Percentiles rank a stretch among this genome's conserved stretches.
Evolutionary conservation across 2,329 filamentous ascomycete genomes (phyloP).

Genomic region (Trichoderma aggressivum): DNA sequence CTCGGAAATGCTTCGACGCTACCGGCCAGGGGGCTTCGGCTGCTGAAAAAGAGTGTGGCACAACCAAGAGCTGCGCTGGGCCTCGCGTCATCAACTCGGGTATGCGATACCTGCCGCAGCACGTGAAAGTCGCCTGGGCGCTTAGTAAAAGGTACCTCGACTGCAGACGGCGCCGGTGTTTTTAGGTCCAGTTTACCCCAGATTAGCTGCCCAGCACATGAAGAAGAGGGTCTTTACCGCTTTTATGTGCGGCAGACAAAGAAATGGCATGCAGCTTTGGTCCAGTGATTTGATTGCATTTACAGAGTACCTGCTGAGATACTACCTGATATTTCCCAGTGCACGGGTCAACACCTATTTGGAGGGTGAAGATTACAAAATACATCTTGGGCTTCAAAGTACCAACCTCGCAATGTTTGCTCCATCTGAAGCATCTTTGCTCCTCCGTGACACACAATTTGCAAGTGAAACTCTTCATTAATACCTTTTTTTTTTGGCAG

Average conservation of each 20-base stretch:
- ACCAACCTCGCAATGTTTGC: background rate
- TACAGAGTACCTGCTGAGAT: background rate
- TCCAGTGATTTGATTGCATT: background rate
- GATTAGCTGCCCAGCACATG: background rate
- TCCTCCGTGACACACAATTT: background rate
- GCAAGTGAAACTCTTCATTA: background rate
- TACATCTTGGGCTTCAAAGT: background rate
- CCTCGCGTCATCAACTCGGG: slow-evolving; percentile 4
- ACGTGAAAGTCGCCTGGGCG: slow-evolving; percentile 3
- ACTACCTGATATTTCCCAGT: background rate
- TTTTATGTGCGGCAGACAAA: background rate
- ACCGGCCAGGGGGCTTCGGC: slow-evolving; percentile 16
- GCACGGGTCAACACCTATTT: background rate
- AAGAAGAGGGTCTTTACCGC: background rate
- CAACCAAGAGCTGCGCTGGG: background rate
- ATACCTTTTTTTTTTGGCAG: background rate
- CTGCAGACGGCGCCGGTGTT: background rate
- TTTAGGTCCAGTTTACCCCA: slow-evolving; percentile 5
- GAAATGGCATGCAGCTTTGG: background rate
- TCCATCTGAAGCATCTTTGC: background rate
- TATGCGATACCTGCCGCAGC: slow-evolving; percentile 16
- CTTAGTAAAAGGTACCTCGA: slow-evolving; percentile 2
- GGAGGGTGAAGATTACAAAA: background rate
- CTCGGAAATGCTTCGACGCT: slow-evolving; percentile 11
- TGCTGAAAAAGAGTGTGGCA: slow-evolving; percentile 11